A percentile compares a stretch with the other conserved stretches of the same genome.
Conservation (phyloP, 805 yeast species). For the Sporopachydermia lactativora region DNA sequence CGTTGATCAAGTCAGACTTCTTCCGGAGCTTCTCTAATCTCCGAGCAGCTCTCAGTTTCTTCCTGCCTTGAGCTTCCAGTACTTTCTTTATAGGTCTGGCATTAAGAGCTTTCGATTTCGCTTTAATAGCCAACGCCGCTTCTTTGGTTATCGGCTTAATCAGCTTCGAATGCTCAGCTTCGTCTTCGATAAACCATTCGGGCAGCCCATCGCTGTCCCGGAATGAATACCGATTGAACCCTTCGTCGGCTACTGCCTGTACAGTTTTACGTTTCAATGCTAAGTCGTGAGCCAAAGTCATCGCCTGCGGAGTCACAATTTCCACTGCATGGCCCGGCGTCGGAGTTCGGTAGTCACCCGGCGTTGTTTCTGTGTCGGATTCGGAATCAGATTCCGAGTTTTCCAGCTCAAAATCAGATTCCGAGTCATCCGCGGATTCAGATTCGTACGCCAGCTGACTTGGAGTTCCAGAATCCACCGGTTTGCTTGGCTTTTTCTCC, state of each 20-base stretch:
- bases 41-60: slow-evolving; percentile 82
- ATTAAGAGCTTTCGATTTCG: slow-evolving; percentile 65
- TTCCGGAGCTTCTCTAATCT: slow-evolving; percentile 80
- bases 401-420: slow-evolving; percentile 19
- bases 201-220: slow-evolving; percentile 86
- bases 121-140: slow-evolving; percentile 66
- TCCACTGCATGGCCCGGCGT: slow-evolving; percentile 38
- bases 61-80: slow-evolving; percentile 93
- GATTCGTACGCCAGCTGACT: slow-evolving; percentile 6
- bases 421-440: slow-evolving; percentile 6
- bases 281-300: slow-evolving; percentile 94
- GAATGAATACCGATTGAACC: slow-evolving; percentile 83
- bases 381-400: slow-evolving; percentile 18
- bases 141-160: slow-evolving; percentile 92
- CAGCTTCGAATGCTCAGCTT: slow-evolving; percentile 67
- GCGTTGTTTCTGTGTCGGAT: slow-evolving; percentile 20
- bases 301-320: slow-evolving; percentile 85
- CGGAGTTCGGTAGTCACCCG: slow-evolving; percentile 15
- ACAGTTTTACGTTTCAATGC: slow-evolving; percentile 81
- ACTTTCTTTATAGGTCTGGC: slow-evolving; percentile 98
- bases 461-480: slow-evolving; percentile 3
- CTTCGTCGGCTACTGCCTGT: slow-evolving; percentile 82
- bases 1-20: slow-evolving; percentile 86
- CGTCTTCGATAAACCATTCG: slow-evolving; percentile 95
- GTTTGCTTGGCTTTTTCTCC: slow-evolving; percentile 1